Conservation (phyloP, 208 protist genomes). For the Wallacemonas sp. region DNA sequence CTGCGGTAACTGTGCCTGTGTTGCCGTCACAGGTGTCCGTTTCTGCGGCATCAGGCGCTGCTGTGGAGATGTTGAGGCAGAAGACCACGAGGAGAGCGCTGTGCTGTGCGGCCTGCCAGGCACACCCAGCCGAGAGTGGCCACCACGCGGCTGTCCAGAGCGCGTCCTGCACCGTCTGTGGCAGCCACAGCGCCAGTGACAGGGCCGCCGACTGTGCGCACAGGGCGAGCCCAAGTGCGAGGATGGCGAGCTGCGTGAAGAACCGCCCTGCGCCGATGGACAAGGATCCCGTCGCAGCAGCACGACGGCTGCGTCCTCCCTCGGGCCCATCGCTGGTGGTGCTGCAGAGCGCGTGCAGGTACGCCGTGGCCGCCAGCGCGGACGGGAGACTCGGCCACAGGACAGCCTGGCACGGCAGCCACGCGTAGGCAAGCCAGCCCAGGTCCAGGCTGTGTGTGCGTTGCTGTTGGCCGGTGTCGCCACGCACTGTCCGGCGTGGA, state of each 20-base stretch:
- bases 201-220: background rate
- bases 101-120: conserved; percentile 1
- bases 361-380: background rate
- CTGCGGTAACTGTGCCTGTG: too few species aligned
- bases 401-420: background rate
- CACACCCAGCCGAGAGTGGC: background rate
- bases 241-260: background rate
- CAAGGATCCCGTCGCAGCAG: too few species aligned
- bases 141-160: conserved; percentile 8
- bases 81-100: background rate
- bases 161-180: background rate
- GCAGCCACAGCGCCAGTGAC: background rate
- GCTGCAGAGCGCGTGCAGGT: background rate
- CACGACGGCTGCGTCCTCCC: too few species aligned
- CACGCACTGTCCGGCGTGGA: background rate
- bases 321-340: too few species aligned
- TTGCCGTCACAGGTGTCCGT: too few species aligned
- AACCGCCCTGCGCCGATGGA: too few species aligned
- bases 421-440: background rate
- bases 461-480: too few species aligned
- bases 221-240: background rate
- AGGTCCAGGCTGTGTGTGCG: background rate
- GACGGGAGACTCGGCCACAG: background rate
- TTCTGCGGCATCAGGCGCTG: too few species aligned
- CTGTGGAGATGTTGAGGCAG: background rate